Evolutionary conservation across 345 rosid species (phyloP), one percentile per base, ranked within the genome.

Genomic region (Cardiospermum halicacabum): DNA sequence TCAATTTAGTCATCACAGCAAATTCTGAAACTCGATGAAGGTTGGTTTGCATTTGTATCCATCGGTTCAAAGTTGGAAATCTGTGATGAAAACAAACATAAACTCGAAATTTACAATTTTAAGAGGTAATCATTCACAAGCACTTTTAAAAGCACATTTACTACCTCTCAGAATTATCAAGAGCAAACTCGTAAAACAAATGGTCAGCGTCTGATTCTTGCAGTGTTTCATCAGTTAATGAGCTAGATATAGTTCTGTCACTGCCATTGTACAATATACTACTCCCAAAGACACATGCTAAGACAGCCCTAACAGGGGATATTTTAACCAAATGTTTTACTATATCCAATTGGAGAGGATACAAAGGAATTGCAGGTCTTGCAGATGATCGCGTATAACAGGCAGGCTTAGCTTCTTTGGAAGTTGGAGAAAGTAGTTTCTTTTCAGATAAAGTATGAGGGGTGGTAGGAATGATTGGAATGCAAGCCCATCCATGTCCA

Each of bases 111-210:
- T 54, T 60, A 53, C 51, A 37, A 56, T 62, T 27, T 60, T 19
- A 37, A 76, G 40, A 49, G 64, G 68, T 18, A 28, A 65, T 34
- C 58, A 18, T 6, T 45, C 22, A 56, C 13, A 24, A 36, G 51
- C 56, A 62, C 40, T 48, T 58, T 51, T 25, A 57, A 45, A 25
- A 40, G 58, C 48, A 72, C 30, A 60, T 30, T 65, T n/a, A 36
- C 58, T 79, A 93, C 98, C 98, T 93, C 78, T 88, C 97, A 77
- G 98, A 93, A 62, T 90, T 96, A 81, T 93, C 98, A 74, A 93
- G 97, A 62, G 97, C 95, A 77, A 93, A 93, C 80, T 93, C 98
- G 71, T 86, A 93, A 70, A 90, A 90, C 69, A 85, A 67, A 72
- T 82, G 74, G 70, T 88, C 96, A 56, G 82, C 72, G 59, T 90